Conservation (phyloP, 805 yeast genomes). For the Kuraishia capsulata region DNA sequence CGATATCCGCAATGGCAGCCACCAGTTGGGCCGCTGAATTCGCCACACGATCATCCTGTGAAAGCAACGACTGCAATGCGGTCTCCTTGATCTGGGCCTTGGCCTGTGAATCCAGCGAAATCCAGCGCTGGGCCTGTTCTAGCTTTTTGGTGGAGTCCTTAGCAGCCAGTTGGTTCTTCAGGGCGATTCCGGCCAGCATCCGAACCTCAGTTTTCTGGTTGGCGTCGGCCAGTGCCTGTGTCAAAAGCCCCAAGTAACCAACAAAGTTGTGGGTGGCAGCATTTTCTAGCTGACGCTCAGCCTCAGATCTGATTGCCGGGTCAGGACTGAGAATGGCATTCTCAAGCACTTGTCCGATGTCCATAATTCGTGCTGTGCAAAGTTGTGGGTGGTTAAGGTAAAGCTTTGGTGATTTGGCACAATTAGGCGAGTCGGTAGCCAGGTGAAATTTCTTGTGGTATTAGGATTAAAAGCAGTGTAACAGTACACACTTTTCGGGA, state of each 20-base stretch:
- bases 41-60: conserved; percentile 71
- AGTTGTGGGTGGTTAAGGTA: background rate
- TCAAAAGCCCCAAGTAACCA: conserved; percentile 60
- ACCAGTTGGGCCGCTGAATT: conserved; percentile 87
- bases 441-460: too few species aligned
- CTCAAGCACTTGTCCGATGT: conserved; percentile 66
- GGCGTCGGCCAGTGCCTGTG: conserved; percentile 62
- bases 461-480: too few species aligned
- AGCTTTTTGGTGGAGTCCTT: conserved; percentile 57
- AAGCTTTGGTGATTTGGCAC: too few species aligned
- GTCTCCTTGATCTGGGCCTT: conserved; percentile 59
- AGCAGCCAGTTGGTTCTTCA: conserved; percentile 82
- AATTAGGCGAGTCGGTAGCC: too few species aligned
- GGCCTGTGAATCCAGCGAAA: conserved; percentile 41
- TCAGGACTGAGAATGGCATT: conserved; percentile 68
- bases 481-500: too few species aligned
- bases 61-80: conserved; percentile 53
- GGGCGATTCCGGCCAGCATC: conserved; percentile 80
- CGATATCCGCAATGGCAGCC: conserved; percentile 95
- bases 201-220: conserved; percentile 68
- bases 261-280: conserved; percentile 72
- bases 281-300: conserved; percentile 66
- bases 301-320: conserved; percentile 58
- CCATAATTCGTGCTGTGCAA: conserved; percentile 38
- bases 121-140: conserved; percentile 69